Conservation (phyloP, 106 monocot species). For the Hemerocallis citrina region DNA sequence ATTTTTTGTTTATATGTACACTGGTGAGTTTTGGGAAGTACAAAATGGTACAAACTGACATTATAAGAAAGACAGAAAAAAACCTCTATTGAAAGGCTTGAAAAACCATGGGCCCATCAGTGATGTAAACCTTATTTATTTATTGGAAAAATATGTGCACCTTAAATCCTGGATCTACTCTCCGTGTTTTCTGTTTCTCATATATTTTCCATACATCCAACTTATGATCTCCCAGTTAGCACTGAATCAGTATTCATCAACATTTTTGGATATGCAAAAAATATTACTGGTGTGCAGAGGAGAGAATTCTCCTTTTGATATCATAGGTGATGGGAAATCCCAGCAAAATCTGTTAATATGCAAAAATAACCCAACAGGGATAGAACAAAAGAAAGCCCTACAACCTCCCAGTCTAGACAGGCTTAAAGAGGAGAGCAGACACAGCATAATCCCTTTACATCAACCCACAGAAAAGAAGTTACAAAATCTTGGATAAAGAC, state of each 20-base stretch:
- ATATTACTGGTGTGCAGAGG: no score
- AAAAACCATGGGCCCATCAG: background rate
- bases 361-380: background rate
- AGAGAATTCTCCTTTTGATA: no score
- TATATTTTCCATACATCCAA: no score
- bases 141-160: background rate
- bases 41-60: background rate
- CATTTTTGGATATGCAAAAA: no score
- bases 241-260: background rate
- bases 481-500: no score
- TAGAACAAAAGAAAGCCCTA: background rate
- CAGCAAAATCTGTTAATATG: no score
- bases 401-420: no score
- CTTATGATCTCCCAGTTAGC: background rate
- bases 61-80: background rate
- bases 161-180: background rate
- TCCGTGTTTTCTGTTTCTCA: no score
- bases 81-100: background rate
- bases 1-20: background rate
- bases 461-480: no score
- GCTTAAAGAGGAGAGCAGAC: no score
- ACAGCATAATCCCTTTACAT: no score
- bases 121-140: background rate
- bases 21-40: background rate
- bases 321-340: no score